Evolutionary conservation across 2,329 filamentous ascomycete genomes (phyloP).

Genomic region (Cladophialophora exuberans): DNA sequence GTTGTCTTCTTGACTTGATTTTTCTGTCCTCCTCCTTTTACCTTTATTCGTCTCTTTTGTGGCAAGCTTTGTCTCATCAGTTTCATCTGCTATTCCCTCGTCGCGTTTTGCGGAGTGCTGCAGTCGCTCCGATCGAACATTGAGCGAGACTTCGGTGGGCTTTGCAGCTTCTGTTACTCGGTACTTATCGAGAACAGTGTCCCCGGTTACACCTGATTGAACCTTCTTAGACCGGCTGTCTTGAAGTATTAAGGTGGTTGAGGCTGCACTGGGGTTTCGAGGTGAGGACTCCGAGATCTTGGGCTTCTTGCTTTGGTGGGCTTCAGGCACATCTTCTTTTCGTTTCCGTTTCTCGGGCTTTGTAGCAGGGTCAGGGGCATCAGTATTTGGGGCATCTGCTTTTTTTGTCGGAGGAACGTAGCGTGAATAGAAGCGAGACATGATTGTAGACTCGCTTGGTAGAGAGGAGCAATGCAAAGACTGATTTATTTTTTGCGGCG

Average conservation of each 20-base stretch:
- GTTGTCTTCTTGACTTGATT: slow-evolving; percentile 37
- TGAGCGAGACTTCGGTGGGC: background rate
- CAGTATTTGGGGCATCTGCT: background rate
- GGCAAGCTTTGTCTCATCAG: slow-evolving; percentile 7
- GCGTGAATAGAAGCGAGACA: slow-evolving; percentile 53
- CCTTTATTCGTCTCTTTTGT: slow-evolving; percentile 10
- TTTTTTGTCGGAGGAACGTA: slow-evolving; percentile 46
- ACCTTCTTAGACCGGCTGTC: background rate
- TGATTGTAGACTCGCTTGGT: too few relatives aligned
- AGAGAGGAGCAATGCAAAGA: too few relatives aligned
- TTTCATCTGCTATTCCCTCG: slow-evolving; percentile 29
- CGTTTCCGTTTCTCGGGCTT: slow-evolving; percentile 34
- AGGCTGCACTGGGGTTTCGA: background rate
- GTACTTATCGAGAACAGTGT: slow-evolving; percentile 19
- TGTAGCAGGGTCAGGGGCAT: background rate
- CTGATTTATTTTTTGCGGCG: too few relatives aligned
- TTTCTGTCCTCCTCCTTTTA: background rate
- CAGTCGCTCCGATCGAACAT: slow-evolving; percentile 20
- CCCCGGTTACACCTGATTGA: slow-evolving; percentile 17
- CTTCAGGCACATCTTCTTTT: slow-evolving; percentile 30
- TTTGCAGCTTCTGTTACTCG: slow-evolving; percentile 21
- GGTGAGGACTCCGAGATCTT: slow-evolving; percentile 38
- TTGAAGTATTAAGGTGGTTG: background rate
- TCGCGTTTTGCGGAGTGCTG: slow-evolving; percentile 27
- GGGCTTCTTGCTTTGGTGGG: slow-evolving; percentile 44